Conservation (phyloP, 352 stramenopile species). For the Pythium scleroteichum region DNA sequence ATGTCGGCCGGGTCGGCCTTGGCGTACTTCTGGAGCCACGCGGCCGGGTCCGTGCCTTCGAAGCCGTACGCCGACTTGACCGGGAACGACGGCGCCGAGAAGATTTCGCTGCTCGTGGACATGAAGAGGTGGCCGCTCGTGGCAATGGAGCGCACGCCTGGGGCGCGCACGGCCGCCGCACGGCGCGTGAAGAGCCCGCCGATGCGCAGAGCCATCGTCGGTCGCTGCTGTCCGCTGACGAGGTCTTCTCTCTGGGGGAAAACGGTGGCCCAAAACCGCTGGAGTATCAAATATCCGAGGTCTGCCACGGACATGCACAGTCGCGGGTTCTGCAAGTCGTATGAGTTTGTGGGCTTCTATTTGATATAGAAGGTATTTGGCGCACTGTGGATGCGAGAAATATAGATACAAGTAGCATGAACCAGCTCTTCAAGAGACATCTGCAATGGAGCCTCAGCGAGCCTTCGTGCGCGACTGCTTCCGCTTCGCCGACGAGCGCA, state of each 20-base stretch:
- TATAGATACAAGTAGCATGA: slow-evolving; percentile 3
- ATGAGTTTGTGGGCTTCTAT: slow-evolving; percentile 13
- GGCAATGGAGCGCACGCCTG: slow-evolving; percentile 16
- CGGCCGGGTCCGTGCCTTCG: slow-evolving; percentile 44
- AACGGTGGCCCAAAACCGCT: slow-evolving; percentile 19
- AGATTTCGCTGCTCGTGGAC: slow-evolving; percentile 67
- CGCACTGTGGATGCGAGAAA: slow-evolving; percentile 1
- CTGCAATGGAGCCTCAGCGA: slow-evolving; percentile 2
- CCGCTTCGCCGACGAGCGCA: slow-evolving; percentile 36
- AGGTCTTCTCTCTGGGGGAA: slow-evolving; percentile 5
- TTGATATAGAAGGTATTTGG: neutral
- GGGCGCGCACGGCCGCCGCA: slow-evolving; percentile 10
- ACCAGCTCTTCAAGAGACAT: neutral
- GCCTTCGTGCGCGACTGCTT: slow-evolving; percentile 51
- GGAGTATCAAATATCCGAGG: slow-evolving; percentile 20
- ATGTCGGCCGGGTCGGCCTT: slow-evolving; percentile 60
- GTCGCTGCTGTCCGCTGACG: neutral
- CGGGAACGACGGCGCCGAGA: slow-evolving; percentile 66
- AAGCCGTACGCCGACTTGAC: slow-evolving; percentile 36
- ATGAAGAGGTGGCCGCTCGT: slow-evolving; percentile 54
- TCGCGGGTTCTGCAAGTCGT: neutral
- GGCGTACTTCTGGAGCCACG: slow-evolving; percentile 65
- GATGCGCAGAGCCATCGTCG: slow-evolving; percentile 22
- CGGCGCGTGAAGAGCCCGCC: slow-evolving; percentile 17
- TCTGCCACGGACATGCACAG: neutral